Percentiles rank a stretch among this genome's conserved stretches.
Conservation (phyloP, 2,329 filamentous ascomycete species). For the Camillea tinctor region DNA sequence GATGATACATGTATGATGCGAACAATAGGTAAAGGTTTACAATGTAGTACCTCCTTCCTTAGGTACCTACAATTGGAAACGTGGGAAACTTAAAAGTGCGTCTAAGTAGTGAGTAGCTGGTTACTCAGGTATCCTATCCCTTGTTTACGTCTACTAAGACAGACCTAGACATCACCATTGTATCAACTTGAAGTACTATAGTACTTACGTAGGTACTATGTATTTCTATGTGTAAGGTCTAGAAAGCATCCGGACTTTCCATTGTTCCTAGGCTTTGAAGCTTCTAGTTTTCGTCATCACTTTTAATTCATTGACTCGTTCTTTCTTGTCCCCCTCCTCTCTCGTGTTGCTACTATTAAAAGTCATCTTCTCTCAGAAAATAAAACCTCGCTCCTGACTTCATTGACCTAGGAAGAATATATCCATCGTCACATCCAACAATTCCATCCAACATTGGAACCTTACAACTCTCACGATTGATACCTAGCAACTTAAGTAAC, state of each 20-base stretch:
- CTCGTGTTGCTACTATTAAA: neutral
- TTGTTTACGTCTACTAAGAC: too few species aligned
- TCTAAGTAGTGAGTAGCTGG: too few species aligned
- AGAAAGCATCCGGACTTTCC: neutral
- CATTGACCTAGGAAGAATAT: neutral
- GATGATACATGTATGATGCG: neutral
- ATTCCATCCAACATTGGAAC: neutral
- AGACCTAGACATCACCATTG: too few species aligned
- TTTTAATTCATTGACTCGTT: neutral
- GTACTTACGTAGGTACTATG: too few species aligned
- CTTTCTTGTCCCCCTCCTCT: neutral
- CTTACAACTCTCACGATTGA: conserved; percentile 3
- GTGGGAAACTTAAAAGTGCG: too few species aligned
- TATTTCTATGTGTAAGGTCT: too few species aligned
- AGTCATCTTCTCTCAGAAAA: neutral
- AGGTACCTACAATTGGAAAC: too few species aligned
- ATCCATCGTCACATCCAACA: neutral
- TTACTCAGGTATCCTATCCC: too few species aligned
- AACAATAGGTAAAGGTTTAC: neutral
- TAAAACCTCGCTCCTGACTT: neutral
- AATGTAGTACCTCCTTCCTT: neutral
- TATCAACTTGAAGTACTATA: too few species aligned
- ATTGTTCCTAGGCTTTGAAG: neutral
- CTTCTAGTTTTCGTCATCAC: neutral
- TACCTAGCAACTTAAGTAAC: neutral